Percentiles rank a stretch among this genome's conserved stretches.
Evolutionary conservation across 495 filamentous ascomycete species (phyloP).

Genomic region (Lasiosphaeria miniovina): DNA sequence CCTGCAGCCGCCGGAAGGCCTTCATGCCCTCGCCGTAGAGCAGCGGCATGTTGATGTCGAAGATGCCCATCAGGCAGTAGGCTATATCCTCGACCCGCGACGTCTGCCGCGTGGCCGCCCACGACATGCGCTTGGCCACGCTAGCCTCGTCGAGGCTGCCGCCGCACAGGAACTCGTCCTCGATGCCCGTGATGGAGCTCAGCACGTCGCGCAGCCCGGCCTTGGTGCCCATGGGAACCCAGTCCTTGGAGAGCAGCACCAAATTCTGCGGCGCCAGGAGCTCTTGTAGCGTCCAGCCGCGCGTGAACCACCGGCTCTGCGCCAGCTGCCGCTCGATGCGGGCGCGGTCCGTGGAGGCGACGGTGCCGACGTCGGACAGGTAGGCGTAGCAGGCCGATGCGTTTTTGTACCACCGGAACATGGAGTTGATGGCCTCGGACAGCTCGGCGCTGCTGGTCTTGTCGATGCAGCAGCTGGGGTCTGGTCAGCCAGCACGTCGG

Average conservation of each 20-base stretch:
- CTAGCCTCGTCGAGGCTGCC: conserved; percentile 14
- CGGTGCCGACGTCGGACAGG: conserved; percentile 6
- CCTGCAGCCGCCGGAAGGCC: background rate
- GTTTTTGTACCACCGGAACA: background rate
- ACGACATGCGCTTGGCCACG: conserved; percentile 29
- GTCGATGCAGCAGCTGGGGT: conserved; percentile 8
- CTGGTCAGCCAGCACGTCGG: background rate
- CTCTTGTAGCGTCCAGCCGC: conserved; percentile 8
- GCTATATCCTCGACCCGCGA: conserved; percentile 27
- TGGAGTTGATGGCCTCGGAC: background rate
- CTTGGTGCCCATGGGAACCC: background rate
- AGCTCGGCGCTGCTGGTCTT: conserved; percentile 12
- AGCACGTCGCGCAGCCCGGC: background rate
- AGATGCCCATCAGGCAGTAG: conserved; percentile 19
- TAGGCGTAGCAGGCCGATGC: conserved; percentile 8
- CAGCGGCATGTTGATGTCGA: background rate
- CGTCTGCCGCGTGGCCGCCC: conserved; percentile 25
- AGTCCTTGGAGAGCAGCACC: background rate
- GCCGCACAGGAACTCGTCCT: conserved; percentile 15
- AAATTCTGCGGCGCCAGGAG: background rate
- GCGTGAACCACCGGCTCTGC: conserved; percentile 11
- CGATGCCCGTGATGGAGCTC: conserved; percentile 18
- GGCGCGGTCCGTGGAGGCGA: background rate
- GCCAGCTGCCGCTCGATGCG: background rate
- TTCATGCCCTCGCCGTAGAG: background rate